phyloP scores from a whole-genome alignment of 345 rosid species.

The Jatropha curcas region DNA sequence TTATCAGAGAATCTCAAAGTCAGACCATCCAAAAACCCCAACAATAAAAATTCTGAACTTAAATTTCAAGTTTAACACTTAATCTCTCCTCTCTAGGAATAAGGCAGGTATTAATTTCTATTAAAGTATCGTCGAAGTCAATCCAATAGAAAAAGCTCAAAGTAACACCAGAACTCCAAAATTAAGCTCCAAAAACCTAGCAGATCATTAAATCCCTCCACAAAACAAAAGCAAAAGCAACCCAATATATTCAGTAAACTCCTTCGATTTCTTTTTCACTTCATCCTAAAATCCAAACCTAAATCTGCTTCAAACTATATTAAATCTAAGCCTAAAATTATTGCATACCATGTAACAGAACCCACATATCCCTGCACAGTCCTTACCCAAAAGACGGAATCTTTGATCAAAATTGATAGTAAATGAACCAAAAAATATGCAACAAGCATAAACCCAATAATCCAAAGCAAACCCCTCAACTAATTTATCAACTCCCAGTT shows the following conservation, averaged over 20 bases:
- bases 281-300: slow-evolving; percentile 8
- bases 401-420: background rate
- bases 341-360: background rate
- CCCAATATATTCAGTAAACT: slow-evolving; percentile 12
- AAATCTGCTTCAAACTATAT: slow-evolving; percentile 6
- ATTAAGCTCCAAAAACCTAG: slow-evolving; percentile 8
- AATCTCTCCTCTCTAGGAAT: slow-evolving; percentile 6
- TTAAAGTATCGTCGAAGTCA: background rate
- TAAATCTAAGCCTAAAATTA: slow-evolving; percentile 8
- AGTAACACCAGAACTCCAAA: slow-evolving; percentile 6
- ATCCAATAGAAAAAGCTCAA: slow-evolving; percentile 14
- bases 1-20: slow-evolving; percentile 1
- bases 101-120: background rate
- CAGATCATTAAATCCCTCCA: slow-evolving; percentile 4
- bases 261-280: background rate
- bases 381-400: background rate
- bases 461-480: background rate
- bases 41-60: slow-evolving; percentile 2
- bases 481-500: no score
- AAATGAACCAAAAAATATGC: background rate
- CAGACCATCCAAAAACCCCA: slow-evolving; percentile 15
- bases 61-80: slow-evolving; percentile 6
- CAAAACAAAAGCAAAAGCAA: slow-evolving; percentile 12
- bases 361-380: slow-evolving; percentile 11
- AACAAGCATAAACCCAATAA: background rate